Percentiles rank a stretch among this genome's conserved stretches.
phyloP scores from a whole-genome alignment of 2,329 filamentous ascomycete species.

The Fusarium mundagurra region DNA sequence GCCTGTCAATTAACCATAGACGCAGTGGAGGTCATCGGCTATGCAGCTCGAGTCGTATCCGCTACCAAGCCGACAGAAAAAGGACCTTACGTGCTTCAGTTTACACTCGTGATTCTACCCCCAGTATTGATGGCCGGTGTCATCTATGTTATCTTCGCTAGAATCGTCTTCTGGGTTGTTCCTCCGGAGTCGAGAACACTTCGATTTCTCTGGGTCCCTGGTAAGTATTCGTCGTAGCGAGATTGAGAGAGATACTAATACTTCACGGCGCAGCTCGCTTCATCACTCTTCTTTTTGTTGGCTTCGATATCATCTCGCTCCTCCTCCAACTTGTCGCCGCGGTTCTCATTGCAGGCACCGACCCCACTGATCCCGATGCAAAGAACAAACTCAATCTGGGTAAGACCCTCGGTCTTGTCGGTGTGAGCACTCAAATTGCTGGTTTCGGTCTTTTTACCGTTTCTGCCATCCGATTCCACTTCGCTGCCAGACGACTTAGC shows the following conservation, averaged over 20 bases:
- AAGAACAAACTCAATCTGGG: constrained; percentile 38
- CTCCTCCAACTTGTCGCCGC: constrained; percentile 52
- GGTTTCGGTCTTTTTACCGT: constrained; percentile 59
- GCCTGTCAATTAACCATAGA: background rate
- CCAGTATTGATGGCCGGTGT: constrained; percentile 41
- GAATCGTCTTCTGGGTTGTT: constrained; percentile 38
- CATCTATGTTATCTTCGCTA: constrained; percentile 39
- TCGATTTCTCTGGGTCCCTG: constrained; percentile 35
- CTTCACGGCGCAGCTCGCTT: constrained; percentile 2
- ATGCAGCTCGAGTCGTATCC: constrained; percentile 24
- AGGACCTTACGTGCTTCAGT: constrained; percentile 33
- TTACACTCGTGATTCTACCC: constrained; percentile 33
- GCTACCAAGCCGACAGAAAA: constrained; percentile 26
- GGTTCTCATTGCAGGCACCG: constrained; percentile 52
- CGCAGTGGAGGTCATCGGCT: constrained; percentile 31
- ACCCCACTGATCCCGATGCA: constrained; percentile 45
- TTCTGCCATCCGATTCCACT: constrained; percentile 57
- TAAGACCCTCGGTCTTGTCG: constrained; percentile 30
- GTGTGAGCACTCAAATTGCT: constrained; percentile 51
- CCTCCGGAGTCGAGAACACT: constrained; percentile 31
- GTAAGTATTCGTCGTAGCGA: background rate
- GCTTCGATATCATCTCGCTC: constrained; percentile 51
- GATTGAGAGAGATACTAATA: fast-evolving
- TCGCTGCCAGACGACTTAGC: constrained; percentile 46
- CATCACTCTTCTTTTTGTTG: constrained; percentile 53